phyloP scores from a whole-genome alignment of 768 basidiomycete genomes.

The Strobilomyces dryophilus region DNA sequence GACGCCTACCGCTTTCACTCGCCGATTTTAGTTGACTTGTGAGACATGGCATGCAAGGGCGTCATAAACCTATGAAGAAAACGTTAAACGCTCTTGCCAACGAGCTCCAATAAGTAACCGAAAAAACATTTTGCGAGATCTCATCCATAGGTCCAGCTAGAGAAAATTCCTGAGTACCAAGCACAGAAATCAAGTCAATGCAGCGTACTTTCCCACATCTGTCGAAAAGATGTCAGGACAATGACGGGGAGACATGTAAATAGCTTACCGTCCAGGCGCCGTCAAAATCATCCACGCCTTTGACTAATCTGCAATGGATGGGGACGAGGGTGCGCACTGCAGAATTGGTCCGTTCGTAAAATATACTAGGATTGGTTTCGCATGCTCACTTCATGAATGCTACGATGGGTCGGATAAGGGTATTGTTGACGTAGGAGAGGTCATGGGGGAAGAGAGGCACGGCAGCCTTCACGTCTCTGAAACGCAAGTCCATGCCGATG shows the following conservation, averaged over 20 bases:
- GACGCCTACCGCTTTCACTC: constrained; percentile 84
- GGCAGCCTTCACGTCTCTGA: constrained; percentile 91
- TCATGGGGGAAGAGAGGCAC: constrained; percentile 90
- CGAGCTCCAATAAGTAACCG: neutral
- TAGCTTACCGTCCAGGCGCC: constrained; percentile 89
- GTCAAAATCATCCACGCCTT: constrained; percentile 84
- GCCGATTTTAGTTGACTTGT: constrained; percentile 83
- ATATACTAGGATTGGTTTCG: neutral
- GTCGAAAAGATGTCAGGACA: constrained; percentile 6
- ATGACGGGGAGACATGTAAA: neutral
- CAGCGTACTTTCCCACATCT: constrained; percentile 91
- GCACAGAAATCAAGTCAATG: neutral
- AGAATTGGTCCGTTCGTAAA: constrained; percentile 4
- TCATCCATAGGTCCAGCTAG: constrained; percentile 91
- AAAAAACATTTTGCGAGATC: constrained; percentile 76
- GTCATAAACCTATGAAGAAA: constrained; percentile 71
- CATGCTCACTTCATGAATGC: constrained; percentile 91
- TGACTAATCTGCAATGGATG: constrained; percentile 85
- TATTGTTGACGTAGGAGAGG: constrained; percentile 88
- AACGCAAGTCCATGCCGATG: constrained; percentile 91
- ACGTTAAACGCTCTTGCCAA: neutral
- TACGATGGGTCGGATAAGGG: constrained; percentile 91
- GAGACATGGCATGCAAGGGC: constrained; percentile 95
- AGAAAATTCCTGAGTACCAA: constrained; percentile 10
- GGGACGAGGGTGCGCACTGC: constrained; percentile 88